Conservation (phyloP, 2,329 filamentous ascomycete genomes). For the Fusarium subglutinans region DNA sequence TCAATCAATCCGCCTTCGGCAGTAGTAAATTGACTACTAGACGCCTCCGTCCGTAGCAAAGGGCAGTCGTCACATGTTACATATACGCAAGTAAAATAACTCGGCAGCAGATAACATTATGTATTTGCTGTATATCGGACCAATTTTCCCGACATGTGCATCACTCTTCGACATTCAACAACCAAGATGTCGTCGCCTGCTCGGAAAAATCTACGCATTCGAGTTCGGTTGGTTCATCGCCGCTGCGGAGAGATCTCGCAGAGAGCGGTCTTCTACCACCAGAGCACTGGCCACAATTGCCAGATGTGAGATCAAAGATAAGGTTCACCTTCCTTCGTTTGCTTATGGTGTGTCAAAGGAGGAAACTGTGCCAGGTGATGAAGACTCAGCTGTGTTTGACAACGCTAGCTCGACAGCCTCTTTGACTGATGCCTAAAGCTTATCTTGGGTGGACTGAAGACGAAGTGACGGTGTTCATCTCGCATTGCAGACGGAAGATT, state of each 20-base stretch:
- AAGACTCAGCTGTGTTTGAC: neutral
- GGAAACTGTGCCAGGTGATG: neutral
- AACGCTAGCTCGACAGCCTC: neutral
- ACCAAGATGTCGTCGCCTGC: neutral
- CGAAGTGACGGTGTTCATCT: neutral
- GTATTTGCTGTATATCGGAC: no score
- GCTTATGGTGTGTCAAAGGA: neutral
- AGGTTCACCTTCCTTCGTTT: fast-evolving
- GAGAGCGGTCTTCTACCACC: neutral
- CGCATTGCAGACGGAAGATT: neutral
- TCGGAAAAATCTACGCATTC: fast-evolving
- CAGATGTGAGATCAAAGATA: fast-evolving
- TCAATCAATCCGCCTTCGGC: neutral
- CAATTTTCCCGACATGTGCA: neutral
- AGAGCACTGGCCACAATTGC: neutral
- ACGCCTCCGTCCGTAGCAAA: neutral
- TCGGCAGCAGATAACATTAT: neutral
- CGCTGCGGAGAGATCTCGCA: fast-evolving
- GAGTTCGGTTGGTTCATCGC: fast-evolving
- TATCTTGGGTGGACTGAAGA: neutral
- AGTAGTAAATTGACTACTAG: neutral
- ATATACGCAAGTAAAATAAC: neutral
- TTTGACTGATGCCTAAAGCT: no score
- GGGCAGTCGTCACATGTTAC: neutral
- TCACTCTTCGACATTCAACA: fast-evolving